phyloP scores from a whole-genome alignment of 768 basidiomycete genomes.

The Phylloporus arenicola region DNA sequence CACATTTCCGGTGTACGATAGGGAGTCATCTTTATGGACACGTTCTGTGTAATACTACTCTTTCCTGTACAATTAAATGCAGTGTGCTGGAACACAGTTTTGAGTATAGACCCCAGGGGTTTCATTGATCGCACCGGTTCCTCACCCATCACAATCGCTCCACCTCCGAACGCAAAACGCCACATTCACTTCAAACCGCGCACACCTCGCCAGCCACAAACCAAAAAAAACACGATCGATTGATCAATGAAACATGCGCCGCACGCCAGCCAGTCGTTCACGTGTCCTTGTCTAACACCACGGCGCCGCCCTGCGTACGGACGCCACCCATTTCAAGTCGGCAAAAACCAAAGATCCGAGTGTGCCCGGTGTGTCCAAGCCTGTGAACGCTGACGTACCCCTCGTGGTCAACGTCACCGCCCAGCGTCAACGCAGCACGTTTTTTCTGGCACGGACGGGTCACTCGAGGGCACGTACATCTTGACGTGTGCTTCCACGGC shows the following conservation, averaged over 20 bases:
- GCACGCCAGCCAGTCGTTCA: background rate
- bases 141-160: background rate
- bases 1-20: background rate
- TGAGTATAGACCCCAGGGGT: background rate
- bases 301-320: background rate
- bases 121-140: background rate
- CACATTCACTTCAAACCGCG: background rate
- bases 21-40: background rate
- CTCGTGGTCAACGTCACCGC: slow-evolving; percentile 4
- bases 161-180: background rate
- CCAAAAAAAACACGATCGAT: background rate
- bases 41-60: slow-evolving; percentile 1
- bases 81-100: background rate
- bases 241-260: slow-evolving; percentile 2
- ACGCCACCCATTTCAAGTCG: slow-evolving; percentile 6
- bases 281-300: slow-evolving; percentile 2
- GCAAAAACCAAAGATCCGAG: slow-evolving; percentile 7
- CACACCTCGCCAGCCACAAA: background rate
- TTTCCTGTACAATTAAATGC: background rate
- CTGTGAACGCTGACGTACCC: background rate
- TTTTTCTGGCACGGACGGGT: background rate
- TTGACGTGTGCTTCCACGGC: slow-evolving; percentile 35
- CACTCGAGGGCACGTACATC: slow-evolving; percentile 26
- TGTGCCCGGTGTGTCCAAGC: background rate
- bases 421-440: background rate